Base-by-base conservation (phyloP, 1,139 yeast genomes). In the Geotrichum macrosporum region DNA sequence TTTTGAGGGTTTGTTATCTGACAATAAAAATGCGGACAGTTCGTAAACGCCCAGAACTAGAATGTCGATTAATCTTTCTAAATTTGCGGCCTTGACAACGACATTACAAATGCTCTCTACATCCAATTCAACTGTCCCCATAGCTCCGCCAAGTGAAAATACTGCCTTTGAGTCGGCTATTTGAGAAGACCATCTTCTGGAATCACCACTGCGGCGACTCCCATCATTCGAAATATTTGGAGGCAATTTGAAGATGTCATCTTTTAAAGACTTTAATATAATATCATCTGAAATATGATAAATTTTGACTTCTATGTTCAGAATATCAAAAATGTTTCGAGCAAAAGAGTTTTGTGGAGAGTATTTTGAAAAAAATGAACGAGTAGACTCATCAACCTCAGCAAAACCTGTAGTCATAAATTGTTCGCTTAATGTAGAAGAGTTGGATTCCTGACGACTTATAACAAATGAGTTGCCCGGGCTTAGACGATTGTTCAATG, bases 31-130 rank as follows among this genome's bases (percentile, higher is more conserved):
- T 10, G 72, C 70, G 1, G 78, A 74, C 57, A 81, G 80, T 16
- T 78, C 75, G 33, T 77, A 72, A 1, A 81, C 75, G 0, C 84
- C 82, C 22, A 81, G 61, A 3, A 81, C 84, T 45, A 81, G 62
- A 21, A 81, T 68, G 60, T 81, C 87, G 35, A 80, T 70, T 49
- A 81, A 66, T 51, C 78, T 73, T 10, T 79, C 82, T 46, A 80
- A 61, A 4, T 79, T 73, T 2, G 82, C 84, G 9, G 84, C 77
- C 56, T 79, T 80, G 35, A 77, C 67, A 4, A 75, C 80, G 4
- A 76, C 78, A 46, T 67, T 63, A 18, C 71, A 18, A n/a, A 31
- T 9, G n/a, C n/a, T n/a, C n/a, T n/a, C n/a, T n/a, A n/a, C n/a
- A n/a, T n/a, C n/a, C n/a, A n/a, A n/a, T n/a, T n/a, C n/a, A n/a